phyloP scores from a whole-genome alignment of 2,329 filamentous ascomycete species.

The Ascochyta clinopodiicola region DNA sequence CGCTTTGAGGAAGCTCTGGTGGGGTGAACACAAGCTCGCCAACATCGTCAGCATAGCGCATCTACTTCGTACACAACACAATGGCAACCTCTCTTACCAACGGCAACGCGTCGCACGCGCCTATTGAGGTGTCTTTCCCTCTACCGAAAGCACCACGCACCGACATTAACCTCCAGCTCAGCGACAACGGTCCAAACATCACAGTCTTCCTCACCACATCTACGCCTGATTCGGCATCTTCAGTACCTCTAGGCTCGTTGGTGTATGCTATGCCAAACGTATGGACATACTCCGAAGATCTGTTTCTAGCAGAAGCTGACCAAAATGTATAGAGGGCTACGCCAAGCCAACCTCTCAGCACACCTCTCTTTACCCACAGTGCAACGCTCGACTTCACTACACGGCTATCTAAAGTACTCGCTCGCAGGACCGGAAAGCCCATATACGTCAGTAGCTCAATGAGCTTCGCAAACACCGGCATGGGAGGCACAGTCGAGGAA shows the following conservation, averaged over 20 bases:
- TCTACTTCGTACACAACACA: background rate
- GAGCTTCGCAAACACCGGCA: constrained; percentile 73
- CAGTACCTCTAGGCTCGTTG: constrained; percentile 75
- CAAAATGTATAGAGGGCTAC: constrained; percentile 43
- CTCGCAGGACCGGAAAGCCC: constrained; percentile 73
- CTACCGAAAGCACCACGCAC: constrained; percentile 63
- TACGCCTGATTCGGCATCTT: constrained; percentile 49
- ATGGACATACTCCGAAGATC: constrained; percentile 30
- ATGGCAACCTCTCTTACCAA: constrained; percentile 30
- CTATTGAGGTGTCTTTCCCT: constrained; percentile 63
- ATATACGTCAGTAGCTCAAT: constrained; percentile 93
- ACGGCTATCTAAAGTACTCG: constrained; percentile 81
- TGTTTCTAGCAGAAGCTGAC: too few species aligned
- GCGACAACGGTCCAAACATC: constrained; percentile 58
- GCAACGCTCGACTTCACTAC: constrained; percentile 85
- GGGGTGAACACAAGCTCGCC: constrained; percentile 12
- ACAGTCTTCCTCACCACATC: constrained; percentile 64
- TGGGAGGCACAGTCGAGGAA: constrained; percentile 86
- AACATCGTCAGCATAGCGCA: constrained; percentile 1
- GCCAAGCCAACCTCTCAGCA: constrained; percentile 70
- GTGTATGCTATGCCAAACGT: constrained; percentile 95
- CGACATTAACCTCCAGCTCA: constrained; percentile 66
- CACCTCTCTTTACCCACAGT: constrained; percentile 77
- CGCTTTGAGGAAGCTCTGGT: constrained; percentile 1
- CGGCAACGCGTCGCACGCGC: constrained; percentile 39